These are phyloP conservation scores for Tripterygium wilfordii DNA, from an alignment of 177 flowering plant genomes.

Conservation along the genomic window DNA sequence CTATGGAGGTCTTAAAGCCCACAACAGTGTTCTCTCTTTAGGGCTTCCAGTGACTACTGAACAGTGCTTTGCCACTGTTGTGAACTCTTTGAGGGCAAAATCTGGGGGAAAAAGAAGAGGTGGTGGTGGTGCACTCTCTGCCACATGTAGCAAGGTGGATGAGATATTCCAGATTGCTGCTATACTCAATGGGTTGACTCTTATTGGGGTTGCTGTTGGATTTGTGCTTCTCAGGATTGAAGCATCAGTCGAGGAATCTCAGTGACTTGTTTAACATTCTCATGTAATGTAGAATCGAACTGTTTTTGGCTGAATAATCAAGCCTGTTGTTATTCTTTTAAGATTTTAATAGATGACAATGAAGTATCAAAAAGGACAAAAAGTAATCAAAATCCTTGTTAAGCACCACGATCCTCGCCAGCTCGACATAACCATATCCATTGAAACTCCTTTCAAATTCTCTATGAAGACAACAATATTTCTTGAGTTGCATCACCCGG, in stretches of 20 bases:
- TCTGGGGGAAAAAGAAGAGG: conserved; percentile 24
- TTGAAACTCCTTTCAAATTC: no score
- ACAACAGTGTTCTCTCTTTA: conserved; percentile 40
- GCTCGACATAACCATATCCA: no score
- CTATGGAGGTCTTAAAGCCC: conserved; percentile 66
- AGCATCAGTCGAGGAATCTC: conserved; percentile 71
- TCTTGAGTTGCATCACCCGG: no score
- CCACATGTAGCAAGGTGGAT: conserved; percentile 58
- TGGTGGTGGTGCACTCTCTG: conserved; percentile 57
- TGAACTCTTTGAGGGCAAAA: conserved; percentile 39
- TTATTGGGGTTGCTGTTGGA: conserved; percentile 88
- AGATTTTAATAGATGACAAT: no score
- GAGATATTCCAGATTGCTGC: conserved; percentile 87
- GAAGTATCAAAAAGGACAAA: no score
- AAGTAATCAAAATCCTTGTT: no score
- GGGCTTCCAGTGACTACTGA: conserved; percentile 49
- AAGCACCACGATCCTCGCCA: no score
- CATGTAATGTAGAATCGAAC: no score
- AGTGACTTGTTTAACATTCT: conserved; percentile 9
- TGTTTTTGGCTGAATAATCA: no score
- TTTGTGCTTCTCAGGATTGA: conserved; percentile 81
- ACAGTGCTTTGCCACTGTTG: conserved; percentile 49
- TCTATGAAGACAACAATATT: no score
- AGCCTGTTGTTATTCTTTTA: no score
- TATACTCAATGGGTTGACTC: conserved; percentile 60